Evolutionary conservation across 2,329 filamentous ascomycete genomes (phyloP).

Genomic region (Amesomyces nigricolor): DNA sequence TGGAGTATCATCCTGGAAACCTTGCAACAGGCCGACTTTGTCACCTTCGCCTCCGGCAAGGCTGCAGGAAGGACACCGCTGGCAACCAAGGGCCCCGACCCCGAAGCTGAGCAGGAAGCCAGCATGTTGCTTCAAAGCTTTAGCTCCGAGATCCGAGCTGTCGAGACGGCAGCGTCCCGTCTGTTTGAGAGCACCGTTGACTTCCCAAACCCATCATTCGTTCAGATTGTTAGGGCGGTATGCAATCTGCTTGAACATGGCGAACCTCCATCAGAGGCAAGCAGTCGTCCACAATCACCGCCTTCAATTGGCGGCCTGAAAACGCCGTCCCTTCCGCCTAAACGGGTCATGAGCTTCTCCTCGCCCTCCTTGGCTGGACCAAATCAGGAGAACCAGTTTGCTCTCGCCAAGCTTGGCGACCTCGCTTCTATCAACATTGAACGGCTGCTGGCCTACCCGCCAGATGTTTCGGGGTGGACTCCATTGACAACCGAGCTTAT

Average conservation of each 20-base stretch:
- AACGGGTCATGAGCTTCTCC: constrained; percentile 45
- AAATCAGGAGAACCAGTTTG: constrained; percentile 60
- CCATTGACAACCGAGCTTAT: constrained; percentile 55
- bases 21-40: constrained; percentile 84
- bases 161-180: constrained; percentile 79
- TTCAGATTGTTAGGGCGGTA: constrained; percentile 69
- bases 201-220: constrained; percentile 77
- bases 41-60: constrained; percentile 63
- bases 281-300: constrained; percentile 36
- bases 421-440: constrained; percentile 69
- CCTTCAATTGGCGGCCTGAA: constrained; percentile 31
- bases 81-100: constrained; percentile 41
- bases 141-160: constrained; percentile 74
- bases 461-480: constrained; percentile 69
- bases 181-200: constrained; percentile 89
- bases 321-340: constrained; percentile 35
- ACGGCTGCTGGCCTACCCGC: constrained; percentile 62
- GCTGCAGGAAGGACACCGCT: constrained; percentile 47
- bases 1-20: constrained; percentile 93
- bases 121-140: constrained; percentile 58
- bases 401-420: constrained; percentile 67
- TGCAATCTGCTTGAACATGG: constrained; percentile 58
- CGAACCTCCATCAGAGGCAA: constrained; percentile 29
- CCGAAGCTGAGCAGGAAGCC: constrained; percentile 46
- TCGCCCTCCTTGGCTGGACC: constrained; percentile 42